These are phyloP conservation scores for Triticum urartu DNA, from an alignment of 176 grass and related monocot genomes.

Conservation along the genomic window DNA sequence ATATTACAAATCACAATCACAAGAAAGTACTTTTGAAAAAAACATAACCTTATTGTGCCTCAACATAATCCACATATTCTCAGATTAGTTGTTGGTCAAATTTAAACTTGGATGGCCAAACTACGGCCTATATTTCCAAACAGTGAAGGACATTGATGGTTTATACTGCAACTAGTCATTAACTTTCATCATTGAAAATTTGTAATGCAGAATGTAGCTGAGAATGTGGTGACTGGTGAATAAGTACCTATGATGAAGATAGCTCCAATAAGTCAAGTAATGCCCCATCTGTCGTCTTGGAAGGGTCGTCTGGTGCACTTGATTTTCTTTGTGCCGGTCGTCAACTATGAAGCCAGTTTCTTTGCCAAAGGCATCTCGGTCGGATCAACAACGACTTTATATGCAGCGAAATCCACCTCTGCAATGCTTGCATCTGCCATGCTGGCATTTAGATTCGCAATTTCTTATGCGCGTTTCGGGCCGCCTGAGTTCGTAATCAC, in stretches of 20 bases:
- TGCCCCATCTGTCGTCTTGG: conserved; percentile 40
- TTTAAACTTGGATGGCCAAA: neutral
- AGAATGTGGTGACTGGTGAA: neutral
- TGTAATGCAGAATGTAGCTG: neutral
- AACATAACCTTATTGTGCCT: neutral
- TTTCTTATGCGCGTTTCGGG: too few species aligned
- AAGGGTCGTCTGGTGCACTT: too few species aligned
- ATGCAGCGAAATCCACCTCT: too few species aligned
- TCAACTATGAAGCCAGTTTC: too few species aligned
- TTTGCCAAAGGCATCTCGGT: too few species aligned
- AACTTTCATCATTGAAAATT: neutral
- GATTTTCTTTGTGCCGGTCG: too few species aligned
- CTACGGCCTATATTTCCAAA: neutral
- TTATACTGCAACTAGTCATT: neutral
- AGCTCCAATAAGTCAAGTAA: conserved; percentile 43
- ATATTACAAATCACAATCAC: neutral
- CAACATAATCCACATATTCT: neutral
- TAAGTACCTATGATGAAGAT: conserved; percentile 46
- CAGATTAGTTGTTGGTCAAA: neutral
- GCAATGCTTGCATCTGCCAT: too few species aligned
- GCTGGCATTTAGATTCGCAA: too few species aligned
- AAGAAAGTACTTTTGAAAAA: neutral
- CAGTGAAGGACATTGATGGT: neutral
- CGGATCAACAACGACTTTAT: too few species aligned
- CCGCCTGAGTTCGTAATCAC: too few species aligned